These are phyloP conservation scores for Vinca minor DNA, from an alignment of 257 asterid genomes.

Conservation along the genomic window DNA sequence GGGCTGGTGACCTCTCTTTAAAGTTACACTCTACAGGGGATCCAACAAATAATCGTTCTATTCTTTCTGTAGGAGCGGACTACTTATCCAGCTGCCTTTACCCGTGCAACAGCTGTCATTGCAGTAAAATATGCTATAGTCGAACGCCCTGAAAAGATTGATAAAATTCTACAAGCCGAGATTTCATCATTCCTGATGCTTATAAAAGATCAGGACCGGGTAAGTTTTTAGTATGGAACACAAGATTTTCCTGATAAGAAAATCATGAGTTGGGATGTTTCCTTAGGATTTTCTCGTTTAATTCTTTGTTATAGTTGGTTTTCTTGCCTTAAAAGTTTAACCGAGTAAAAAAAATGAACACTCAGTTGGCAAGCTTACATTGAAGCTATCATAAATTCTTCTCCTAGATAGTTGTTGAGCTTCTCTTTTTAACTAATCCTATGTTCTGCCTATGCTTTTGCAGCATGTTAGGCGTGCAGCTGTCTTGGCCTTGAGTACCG, in stretches of 20 bases:
- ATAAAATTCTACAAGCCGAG: conserved; percentile 71
- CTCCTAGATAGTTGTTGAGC: not conserved
- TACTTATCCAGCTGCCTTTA: conserved; percentile 74
- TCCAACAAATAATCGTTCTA: conserved; percentile 14
- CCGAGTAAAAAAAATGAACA: not conserved
- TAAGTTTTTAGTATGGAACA: conserved; percentile 20
- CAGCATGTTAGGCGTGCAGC: conserved; percentile 99
- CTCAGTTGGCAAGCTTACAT: not conserved
- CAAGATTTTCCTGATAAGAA: not conserved
- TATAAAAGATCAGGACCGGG: conserved; percentile 88
- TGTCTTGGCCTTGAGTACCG: conserved; percentile 96
- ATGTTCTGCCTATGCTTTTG: conserved; percentile 25
- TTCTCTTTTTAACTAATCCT: too few relatives aligned
- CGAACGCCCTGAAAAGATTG: conserved; percentile 94
- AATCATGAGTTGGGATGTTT: not conserved
- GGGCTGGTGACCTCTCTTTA: not conserved
- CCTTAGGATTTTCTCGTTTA: not conserved
- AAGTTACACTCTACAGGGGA: not conserved
- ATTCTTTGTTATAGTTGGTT: not conserved
- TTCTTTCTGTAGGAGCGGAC: conserved; percentile 68
- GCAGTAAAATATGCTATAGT: conserved; percentile 90
- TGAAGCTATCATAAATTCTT: not conserved
- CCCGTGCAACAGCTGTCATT: conserved; percentile 91
- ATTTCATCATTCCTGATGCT: conserved; percentile 92
- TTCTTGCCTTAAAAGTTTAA: not conserved